phyloP scores from a whole-genome alignment of 768 basidiomycete species.

The Coprinopsis marcescibilis region DNA sequence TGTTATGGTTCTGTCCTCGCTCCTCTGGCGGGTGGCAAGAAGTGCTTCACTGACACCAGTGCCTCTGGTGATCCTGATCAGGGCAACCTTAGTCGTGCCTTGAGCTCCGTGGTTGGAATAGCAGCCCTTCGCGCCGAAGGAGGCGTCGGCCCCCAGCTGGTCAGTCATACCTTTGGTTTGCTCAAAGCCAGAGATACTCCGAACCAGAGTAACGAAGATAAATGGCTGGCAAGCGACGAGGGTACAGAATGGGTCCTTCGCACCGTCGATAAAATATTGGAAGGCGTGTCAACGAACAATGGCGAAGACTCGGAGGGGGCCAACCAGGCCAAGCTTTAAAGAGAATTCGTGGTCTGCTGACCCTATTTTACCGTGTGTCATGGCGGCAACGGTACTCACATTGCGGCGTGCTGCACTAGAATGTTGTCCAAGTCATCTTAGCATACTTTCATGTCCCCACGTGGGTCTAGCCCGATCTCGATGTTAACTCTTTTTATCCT shows the following conservation, averaged over 20 bases:
- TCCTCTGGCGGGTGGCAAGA: slow-evolving; percentile 58
- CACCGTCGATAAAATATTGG: slow-evolving; percentile 74
- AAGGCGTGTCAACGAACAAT: slow-evolving; percentile 58
- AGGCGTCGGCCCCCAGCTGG: slow-evolving; percentile 81
- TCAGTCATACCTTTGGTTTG: slow-evolving; percentile 84
- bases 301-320: slow-evolving; percentile 52
- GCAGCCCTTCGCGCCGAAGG: slow-evolving; percentile 82
- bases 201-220: slow-evolving; percentile 61
- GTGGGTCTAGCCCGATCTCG: no score
- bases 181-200: slow-evolving; percentile 71
- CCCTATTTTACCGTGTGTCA: slow-evolving; percentile 4
- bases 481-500: no score
- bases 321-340: slow-evolving; percentile 16
- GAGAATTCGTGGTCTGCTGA: slow-evolving; percentile 5
- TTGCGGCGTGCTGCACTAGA: slow-evolving; percentile 9
- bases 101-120: slow-evolving; percentile 81
- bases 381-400: no score
- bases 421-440: no score
- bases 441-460: no score
- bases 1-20: slow-evolving; percentile 75
- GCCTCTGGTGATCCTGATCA: slow-evolving; percentile 49
- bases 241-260: slow-evolving; percentile 87
- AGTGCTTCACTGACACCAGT: slow-evolving; percentile 35
- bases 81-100: slow-evolving; percentile 78
- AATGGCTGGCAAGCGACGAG: slow-evolving; percentile 79